Evolutionary conservation across 257 asterid species (phyloP).

Genomic region (Avicennia marina): DNA sequence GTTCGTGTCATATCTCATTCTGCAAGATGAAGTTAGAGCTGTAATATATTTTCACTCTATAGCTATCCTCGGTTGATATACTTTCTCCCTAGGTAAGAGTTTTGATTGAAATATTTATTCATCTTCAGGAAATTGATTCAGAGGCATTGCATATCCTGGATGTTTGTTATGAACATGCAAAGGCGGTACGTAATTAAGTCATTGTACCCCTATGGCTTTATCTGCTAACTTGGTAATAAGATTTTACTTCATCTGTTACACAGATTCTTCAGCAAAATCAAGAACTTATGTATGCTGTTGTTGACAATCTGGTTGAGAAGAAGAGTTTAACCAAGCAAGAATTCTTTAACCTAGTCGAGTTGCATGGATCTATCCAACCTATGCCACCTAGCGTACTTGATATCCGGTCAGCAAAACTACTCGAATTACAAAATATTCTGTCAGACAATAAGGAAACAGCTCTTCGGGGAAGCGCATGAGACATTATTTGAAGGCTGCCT

Average conservation of each 20-base stretch:
- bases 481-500: constrained; percentile 7
- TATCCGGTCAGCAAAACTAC: constrained; percentile 47
- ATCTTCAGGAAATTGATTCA: constrained; percentile 64
- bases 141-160: constrained; percentile 68
- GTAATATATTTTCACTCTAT: no score
- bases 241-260: not conserved
- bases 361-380: constrained; percentile 64
- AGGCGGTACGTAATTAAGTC: constrained; percentile 43
- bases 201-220: not conserved
- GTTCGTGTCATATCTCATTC: not conserved
- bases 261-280: constrained; percentile 73
- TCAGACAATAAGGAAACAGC: constrained; percentile 33
- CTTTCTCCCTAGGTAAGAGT: no score
- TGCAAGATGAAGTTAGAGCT: no score
- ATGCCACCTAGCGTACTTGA: constrained; percentile 71
- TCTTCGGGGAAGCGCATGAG: constrained; percentile 21
- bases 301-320: constrained; percentile 55
- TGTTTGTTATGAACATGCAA: constrained; percentile 70
- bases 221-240: constrained; percentile 2
- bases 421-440: constrained; percentile 39
- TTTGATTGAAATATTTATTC: not conserved
- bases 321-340: constrained; percentile 79
- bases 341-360: constrained; percentile 57
- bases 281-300: constrained; percentile 71
- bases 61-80: no score